Conservation (phyloP, 352 stramenopile genomes). For the Ophiocytium majus region DNA sequence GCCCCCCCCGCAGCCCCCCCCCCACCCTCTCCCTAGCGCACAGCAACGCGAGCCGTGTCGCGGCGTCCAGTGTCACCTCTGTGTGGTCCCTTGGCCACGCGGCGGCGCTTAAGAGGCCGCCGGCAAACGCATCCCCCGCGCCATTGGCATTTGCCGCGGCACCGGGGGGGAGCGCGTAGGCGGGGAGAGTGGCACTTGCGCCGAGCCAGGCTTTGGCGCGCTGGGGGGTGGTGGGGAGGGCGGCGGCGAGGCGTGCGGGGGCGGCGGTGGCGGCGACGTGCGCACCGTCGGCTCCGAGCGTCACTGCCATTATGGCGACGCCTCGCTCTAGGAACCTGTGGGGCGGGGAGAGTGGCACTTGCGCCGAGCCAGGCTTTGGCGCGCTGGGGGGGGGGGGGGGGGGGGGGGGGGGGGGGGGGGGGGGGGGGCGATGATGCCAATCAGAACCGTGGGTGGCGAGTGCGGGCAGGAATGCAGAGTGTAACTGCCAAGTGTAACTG, state of each 20-base stretch:
- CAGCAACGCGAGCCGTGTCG: constrained; percentile 42
- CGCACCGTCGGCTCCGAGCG: constrained; percentile 39
- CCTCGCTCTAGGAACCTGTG: constrained; percentile 50
- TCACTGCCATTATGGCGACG: constrained; percentile 48
- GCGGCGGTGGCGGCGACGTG: constrained; percentile 47
- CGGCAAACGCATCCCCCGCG: constrained; percentile 54
- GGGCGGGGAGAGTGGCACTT: constrained; percentile 26
- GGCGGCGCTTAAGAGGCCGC: constrained; percentile 32
- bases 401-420: constrained; percentile 13
- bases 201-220: constrained; percentile 46
- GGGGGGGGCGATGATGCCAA: constrained; percentile 33
- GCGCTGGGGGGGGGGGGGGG: constrained; percentile 34
- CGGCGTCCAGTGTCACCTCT: constrained; percentile 32
- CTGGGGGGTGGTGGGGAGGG: constrained; percentile 23
- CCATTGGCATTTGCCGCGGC: constrained; percentile 51
- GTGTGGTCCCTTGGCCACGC: constrained; percentile 12
- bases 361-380: constrained; percentile 38
- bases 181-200: constrained; percentile 23
- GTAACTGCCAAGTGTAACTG: constrained; percentile 43
- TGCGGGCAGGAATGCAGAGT: too few relatives aligned
- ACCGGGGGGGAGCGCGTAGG: constrained; percentile 32
- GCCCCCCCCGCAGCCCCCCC: constrained; percentile 21
- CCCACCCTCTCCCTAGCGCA: constrained; percentile 44
- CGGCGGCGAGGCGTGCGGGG: constrained; percentile 27
- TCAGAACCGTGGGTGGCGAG: constrained; percentile 25